phyloP scores from a whole-genome alignment of 257 asterid species.

The Pogostemon cablin region DNA sequence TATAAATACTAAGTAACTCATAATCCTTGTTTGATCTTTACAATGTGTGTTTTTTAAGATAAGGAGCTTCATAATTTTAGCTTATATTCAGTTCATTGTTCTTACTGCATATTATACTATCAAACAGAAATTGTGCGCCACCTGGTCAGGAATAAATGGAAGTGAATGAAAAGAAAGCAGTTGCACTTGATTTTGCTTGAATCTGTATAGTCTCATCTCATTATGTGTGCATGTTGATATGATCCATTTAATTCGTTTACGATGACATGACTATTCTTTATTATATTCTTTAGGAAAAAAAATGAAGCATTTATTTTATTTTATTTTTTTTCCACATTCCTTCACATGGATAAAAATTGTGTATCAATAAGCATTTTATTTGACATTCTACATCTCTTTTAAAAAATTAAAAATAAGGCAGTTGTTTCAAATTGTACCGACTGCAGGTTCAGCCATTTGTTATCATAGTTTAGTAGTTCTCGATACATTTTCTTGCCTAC shows the following conservation, averaged over 20 bases:
- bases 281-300: not conserved
- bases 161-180: not conserved
- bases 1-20: conserved; percentile 40
- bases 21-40: conserved; percentile 27
- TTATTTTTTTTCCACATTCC: conserved; percentile 8
- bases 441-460: conserved; percentile 15
- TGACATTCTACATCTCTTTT: no score
- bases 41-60: conserved; percentile 28
- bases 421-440: not conserved
- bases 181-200: conserved; percentile 2
- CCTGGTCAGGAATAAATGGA: conserved; percentile 1
- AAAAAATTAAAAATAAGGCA: no score
- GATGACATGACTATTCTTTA: not conserved
- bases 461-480: not conserved
- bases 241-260: conserved; percentile 5
- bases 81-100: conserved; percentile 5
- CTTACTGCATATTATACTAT: conserved; percentile 7
- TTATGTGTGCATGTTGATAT: conserved; percentile 15
- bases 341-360: not conserved
- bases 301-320: conserved; percentile 15
- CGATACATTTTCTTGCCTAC: not conserved
- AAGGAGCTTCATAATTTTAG: conserved; percentile 21
- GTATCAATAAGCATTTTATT: no score
- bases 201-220: conserved; percentile 22
- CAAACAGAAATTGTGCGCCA: not conserved